A percentile compares a stretch with the other conserved stretches of the same genome.
Evolutionary conservation across 225 moss, liverwort and hornwort genomes (phyloP).

Genomic region (Takakia lepidozioides): DNA sequence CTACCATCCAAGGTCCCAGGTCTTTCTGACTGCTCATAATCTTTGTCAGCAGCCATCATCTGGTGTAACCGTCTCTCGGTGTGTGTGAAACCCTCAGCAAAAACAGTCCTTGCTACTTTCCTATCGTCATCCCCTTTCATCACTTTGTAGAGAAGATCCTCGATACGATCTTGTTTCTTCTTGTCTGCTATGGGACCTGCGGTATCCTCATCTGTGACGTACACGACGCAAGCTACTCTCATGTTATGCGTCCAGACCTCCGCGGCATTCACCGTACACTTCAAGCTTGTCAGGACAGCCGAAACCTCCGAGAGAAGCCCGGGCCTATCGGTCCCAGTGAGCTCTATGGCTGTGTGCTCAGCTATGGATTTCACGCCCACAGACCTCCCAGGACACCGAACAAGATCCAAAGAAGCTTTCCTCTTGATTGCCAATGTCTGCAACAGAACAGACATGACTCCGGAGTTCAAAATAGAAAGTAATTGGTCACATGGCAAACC

Average conservation of each 20-base stretch:
- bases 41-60: constrained; percentile 52
- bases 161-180: constrained; percentile 37
- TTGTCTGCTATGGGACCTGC: constrained; percentile 61
- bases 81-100: constrained; percentile 43
- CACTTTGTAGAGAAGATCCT: constrained; percentile 35
- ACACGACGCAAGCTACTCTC: constrained; percentile 83
- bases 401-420: constrained; percentile 42
- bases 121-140: constrained; percentile 37
- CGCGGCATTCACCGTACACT: constrained; percentile 76
- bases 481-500: no score
- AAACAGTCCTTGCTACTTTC: constrained; percentile 26
- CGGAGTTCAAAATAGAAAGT: no score
- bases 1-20: constrained; percentile 1
- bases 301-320: constrained; percentile 80
- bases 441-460: no score
- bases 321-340: constrained; percentile 78
- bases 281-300: constrained; percentile 60
- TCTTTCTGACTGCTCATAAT: constrained; percentile 20
- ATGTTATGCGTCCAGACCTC: constrained; percentile 94
- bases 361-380: constrained; percentile 55
- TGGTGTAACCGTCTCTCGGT: constrained; percentile 53
- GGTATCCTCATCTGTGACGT: constrained; percentile 73
- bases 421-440: constrained; percentile 61
- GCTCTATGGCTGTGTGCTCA: constrained; percentile 79
- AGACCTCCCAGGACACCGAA: constrained; percentile 33